Evolutionary conservation across 2,329 filamentous ascomycete species (phyloP), one percentile per base, ranked within the genome.

Genomic region (Trichoderma cornu-damae): DNA sequence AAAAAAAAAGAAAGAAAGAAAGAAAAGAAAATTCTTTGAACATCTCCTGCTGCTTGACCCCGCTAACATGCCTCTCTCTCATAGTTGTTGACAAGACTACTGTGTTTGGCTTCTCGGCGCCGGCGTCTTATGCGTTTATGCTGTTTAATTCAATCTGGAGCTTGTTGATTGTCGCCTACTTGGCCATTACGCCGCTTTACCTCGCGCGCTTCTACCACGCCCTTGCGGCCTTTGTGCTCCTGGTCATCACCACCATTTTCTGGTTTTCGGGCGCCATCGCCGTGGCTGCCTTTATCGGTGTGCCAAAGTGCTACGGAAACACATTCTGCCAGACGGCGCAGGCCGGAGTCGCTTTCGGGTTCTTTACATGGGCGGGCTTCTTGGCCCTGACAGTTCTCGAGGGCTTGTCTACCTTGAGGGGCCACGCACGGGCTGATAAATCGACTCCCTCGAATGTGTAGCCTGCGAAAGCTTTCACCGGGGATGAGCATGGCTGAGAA

Each of bases 211-310:
- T 84, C 9, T 85, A 85, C 65, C 83, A 90, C 70, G 81, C 79
- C 52, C 82, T 83, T 50, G 83, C 79, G 43, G 81, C 90, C 14
- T 75, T 92, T 16, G 84, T 66, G 1, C 77, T 89, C 30, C 88
- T 95, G 66, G 77, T 76, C 46, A 63, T 94, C 22, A 94, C 89
- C 8, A 86, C 87, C 74, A 78, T 95, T 57, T 95, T 95, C 77
- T 96, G 91, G 91, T 94, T 96, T 68, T 86, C 87, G 0, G 90
- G 90, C 6, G 88, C 90, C 65, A 85, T 95, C 63, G 89, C 90
- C 0, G 72, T 92, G 9, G 90, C 87, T 0, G 86, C 84, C 18
- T 77, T 78, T 56, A 72, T 90, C 58, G 81, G 81, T 53, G 77
- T 81, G 14, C 74, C 82, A 0, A 72, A 68, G 7, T 74, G 79